These are phyloP conservation scores for Malassezia furfur DNA, from an alignment of 1,284 basidiomycete genomes.

Conservation along the genomic window DNA sequence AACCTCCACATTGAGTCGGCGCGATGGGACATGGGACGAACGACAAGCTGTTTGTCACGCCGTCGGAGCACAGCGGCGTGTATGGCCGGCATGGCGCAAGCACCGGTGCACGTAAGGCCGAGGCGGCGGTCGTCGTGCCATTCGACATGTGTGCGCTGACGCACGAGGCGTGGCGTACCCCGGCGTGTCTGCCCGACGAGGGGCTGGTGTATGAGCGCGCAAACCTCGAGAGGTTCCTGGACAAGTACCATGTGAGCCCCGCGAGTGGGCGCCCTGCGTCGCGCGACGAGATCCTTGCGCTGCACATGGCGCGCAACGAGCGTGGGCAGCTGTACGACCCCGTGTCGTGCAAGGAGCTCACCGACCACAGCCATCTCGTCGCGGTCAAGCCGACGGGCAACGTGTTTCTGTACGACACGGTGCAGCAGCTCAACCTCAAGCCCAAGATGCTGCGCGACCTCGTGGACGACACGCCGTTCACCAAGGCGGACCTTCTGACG, in stretches of 20 bases:
- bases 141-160: conserved; percentile 88
- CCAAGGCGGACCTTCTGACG: conserved; percentile 77
- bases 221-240: conserved; percentile 84
- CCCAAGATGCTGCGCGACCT: conserved; percentile 64
- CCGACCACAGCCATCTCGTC: conserved; percentile 51
- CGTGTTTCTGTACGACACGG: conserved; percentile 72
- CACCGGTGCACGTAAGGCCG: conserved; percentile 49
- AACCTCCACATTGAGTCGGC: conserved; percentile 3
- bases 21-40: conserved; percentile 40
- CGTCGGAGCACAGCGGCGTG: conserved; percentile 37
- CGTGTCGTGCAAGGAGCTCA: conserved; percentile 52
- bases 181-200: conserved; percentile 71
- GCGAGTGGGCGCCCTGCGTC: conserved; percentile 71
- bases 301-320: conserved; percentile 64
- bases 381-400: conserved; percentile 58
- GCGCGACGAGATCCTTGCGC: conserved; percentile 70
- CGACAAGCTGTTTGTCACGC: conserved; percentile 35
- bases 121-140: conserved; percentile 54
- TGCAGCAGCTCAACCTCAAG: conserved; percentile 62
- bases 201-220: conserved; percentile 43
- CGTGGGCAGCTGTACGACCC: conserved; percentile 47
- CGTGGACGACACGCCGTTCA: conserved; percentile 69
- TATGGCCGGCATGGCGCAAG: conserved; percentile 32
- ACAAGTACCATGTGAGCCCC: conserved; percentile 62
- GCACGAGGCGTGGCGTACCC: conserved; percentile 78